Conservation (phyloP, 805 yeast species). For the Saccharomycopsis sp. region DNA sequence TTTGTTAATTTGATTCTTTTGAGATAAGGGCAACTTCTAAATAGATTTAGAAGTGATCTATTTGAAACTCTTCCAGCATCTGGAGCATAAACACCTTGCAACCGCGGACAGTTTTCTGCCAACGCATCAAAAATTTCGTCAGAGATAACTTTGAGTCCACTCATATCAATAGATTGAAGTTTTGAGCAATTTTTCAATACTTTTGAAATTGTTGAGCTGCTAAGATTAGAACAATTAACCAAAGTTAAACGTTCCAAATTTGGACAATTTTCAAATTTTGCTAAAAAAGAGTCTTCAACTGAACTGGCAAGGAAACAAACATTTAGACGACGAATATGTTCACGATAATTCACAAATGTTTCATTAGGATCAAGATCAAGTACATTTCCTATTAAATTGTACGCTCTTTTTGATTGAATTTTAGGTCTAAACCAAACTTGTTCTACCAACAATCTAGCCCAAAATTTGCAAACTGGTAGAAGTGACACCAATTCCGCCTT, state of each 20-base stretch:
- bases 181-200: slow-evolving; percentile 56
- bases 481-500: slow-evolving; percentile 49
- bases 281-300: slow-evolving; percentile 55
- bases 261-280: slow-evolving; percentile 53
- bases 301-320: slow-evolving; percentile 60
- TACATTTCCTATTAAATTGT: slow-evolving; percentile 44
- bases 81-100: slow-evolving; percentile 87
- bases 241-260: slow-evolving; percentile 79
- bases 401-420: slow-evolving; percentile 40
- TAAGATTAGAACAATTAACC: slow-evolving; percentile 62
- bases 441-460: slow-evolving; percentile 72
- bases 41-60: slow-evolving; percentile 46
- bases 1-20: slow-evolving; percentile 78
- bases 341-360: slow-evolving; percentile 58
- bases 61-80: slow-evolving; percentile 68
- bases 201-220: slow-evolving; percentile 48
- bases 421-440: slow-evolving; percentile 83
- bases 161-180: slow-evolving; percentile 78
- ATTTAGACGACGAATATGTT: slow-evolving; percentile 68
- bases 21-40: slow-evolving; percentile 57
- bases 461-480: slow-evolving; percentile 66
- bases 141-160: slow-evolving; percentile 60
- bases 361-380: slow-evolving; percentile 36
- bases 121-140: slow-evolving; percentile 63
- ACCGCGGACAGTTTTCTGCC: slow-evolving; percentile 58